Percentiles rank a stretch among this genome's conserved stretches.
Conservation (phyloP, 2,329 filamentous ascomycete genomes). For the Botrytis porri region DNA sequence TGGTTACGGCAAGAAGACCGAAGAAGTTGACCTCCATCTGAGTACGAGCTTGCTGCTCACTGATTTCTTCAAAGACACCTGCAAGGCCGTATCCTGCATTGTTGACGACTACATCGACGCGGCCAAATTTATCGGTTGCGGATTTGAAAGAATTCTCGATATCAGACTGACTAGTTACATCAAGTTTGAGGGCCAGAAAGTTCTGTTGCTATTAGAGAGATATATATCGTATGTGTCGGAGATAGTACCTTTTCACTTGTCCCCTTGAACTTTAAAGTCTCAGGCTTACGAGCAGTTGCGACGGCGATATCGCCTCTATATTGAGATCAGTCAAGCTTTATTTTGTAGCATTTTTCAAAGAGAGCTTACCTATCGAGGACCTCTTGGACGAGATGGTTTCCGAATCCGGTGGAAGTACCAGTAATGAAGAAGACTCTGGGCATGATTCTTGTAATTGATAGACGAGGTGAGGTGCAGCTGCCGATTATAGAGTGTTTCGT, state of each 20-base stretch:
- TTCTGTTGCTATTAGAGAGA: constrained; percentile 38
- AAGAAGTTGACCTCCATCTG: constrained; percentile 61
- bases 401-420: constrained; percentile 49
- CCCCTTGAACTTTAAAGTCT: constrained; percentile 39
- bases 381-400: constrained; percentile 42
- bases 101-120: constrained; percentile 59
- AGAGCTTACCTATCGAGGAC: constrained; percentile 37
- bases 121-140: constrained; percentile 48
- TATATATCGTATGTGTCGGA: neutral
- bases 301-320: constrained; percentile 43
- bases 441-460: constrained; percentile 22
- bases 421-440: constrained; percentile 48
- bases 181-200: constrained; percentile 49
- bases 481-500: neutral
- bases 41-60: constrained; percentile 47
- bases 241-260: constrained; percentile 35
- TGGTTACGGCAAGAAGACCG: constrained; percentile 53
- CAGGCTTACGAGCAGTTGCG: constrained; percentile 45
- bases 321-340: neutral
- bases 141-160: constrained; percentile 39
- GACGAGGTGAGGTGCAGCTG: neutral
- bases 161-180: constrained; percentile 51
- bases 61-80: constrained; percentile 52
- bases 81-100: constrained; percentile 58
- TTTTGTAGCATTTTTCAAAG: neutral